Conservation (phyloP, 441 rosid genomes). For the Caryocar brasiliense region DNA sequence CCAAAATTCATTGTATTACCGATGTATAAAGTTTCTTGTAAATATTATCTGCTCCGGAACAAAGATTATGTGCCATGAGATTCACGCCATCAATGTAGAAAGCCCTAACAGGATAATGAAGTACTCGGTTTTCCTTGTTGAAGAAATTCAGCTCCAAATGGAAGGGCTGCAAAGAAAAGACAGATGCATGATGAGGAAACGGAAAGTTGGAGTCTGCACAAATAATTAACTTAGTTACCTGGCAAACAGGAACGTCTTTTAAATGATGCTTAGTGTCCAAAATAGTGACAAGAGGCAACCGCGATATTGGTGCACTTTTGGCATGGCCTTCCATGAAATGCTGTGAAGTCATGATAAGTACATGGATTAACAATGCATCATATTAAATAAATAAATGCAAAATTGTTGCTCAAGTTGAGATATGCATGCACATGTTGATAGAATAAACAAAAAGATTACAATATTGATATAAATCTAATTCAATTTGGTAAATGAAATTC, state of each 20-base stretch:
- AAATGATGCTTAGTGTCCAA: constrained; percentile 67
- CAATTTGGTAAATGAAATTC: not conserved
- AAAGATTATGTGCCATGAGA: constrained; percentile 87
- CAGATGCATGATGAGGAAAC: constrained; percentile 18
- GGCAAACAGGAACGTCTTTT: constrained; percentile 83
- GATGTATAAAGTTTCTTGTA: constrained; percentile 87
- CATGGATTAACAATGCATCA: constrained; percentile 7
- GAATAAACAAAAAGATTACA: not conserved
- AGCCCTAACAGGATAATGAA: constrained; percentile 93
- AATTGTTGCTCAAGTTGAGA: not conserved
- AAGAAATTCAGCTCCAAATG: constrained; percentile 98
- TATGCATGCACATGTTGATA: not conserved
- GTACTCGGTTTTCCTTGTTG: constrained; percentile 82
- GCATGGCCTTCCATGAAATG: constrained; percentile 99
- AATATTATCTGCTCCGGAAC: constrained; percentile 68
- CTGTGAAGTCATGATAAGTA: constrained; percentile 32
- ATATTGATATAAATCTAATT: not conserved
- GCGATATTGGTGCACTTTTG: constrained; percentile 83
- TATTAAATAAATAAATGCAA: not conserved
- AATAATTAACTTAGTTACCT: constrained; percentile 39
- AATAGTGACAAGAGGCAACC: constrained; percentile 77
- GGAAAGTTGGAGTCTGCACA: constrained; percentile 5
- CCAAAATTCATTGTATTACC: constrained; percentile 51
- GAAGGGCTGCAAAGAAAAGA: constrained; percentile 65
- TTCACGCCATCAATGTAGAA: constrained; percentile 78